phyloP scores from a whole-genome alignment of 768 basidiomycete genomes.

The Neoboletus brunneissimus region DNA sequence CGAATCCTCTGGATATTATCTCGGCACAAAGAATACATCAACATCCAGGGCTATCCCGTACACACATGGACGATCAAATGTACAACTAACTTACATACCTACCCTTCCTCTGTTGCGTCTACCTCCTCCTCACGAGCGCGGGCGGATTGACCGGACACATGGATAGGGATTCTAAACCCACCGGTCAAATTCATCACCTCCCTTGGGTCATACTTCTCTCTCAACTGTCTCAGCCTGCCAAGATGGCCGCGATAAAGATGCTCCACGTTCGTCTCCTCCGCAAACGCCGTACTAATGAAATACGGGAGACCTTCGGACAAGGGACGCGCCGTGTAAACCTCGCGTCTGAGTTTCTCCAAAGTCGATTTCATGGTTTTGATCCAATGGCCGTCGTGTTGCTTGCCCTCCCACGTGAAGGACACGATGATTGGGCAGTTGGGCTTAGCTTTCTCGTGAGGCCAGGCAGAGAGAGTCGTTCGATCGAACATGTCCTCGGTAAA shows the following conservation, averaged over 20 bases:
- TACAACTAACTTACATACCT: neutral
- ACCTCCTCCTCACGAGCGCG: neutral
- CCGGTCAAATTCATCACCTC: constrained; percentile 11
- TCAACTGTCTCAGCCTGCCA: neutral
- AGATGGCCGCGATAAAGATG: constrained; percentile 11
- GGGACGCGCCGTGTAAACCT: neutral
- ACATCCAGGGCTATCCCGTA: neutral
- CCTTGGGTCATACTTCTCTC: constrained; percentile 9
- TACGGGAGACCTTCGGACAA: neutral
- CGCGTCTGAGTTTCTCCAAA: neutral
- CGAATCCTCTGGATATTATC: too few species aligned
- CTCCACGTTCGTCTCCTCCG: neutral
- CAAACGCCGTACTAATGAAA: constrained; percentile 8
- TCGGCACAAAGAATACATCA: neutral
- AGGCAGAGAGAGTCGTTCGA: constrained; percentile 7
- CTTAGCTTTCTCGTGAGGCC: constrained; percentile 9
- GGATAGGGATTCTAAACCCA: constrained; percentile 18
- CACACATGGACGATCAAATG: neutral
- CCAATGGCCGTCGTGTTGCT: constrained; percentile 11
- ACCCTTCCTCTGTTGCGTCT: neutral
- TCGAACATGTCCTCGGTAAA: constrained; percentile 16
- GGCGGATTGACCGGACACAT: neutral
- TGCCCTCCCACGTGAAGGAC: constrained; percentile 14
- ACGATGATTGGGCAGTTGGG: constrained; percentile 15
- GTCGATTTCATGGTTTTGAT: neutral